A percentile compares a stretch with the other conserved stretches of the same genome.
phyloP scores from a whole-genome alignment of 805 yeast genomes.

The Schwanniomyces yamadae region DNA sequence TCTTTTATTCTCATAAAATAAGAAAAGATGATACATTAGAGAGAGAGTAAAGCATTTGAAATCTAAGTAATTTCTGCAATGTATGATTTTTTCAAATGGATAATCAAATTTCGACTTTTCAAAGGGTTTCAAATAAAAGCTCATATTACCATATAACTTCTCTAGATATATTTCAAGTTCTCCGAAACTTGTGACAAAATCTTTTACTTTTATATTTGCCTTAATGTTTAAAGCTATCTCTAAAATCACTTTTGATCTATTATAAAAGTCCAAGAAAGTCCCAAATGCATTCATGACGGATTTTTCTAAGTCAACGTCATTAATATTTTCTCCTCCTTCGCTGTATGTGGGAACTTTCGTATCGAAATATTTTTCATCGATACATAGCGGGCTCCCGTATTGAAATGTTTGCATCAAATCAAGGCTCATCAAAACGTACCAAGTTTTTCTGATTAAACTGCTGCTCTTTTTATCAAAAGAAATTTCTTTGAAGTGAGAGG shows the following conservation, averaged over 20 bases:
- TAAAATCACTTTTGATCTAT: slow-evolving; percentile 26
- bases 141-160: slow-evolving; percentile 27
- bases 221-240: slow-evolving; percentile 20
- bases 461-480: slow-evolving; percentile 18
- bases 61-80: slow-evolving; percentile 27
- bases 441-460: slow-evolving; percentile 35
- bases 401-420: slow-evolving; percentile 32
- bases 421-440: slow-evolving; percentile 30
- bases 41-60: slow-evolving; percentile 27
- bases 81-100: slow-evolving; percentile 23
- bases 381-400: slow-evolving; percentile 34
- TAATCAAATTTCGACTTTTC: slow-evolving; percentile 13
- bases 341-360: slow-evolving; percentile 26
- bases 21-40: slow-evolving; percentile 32
- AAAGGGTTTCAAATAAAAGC: slow-evolving; percentile 18
- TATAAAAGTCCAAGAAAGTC: slow-evolving; percentile 27
- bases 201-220: slow-evolving; percentile 14
- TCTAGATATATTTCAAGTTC: slow-evolving; percentile 36
- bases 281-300: slow-evolving; percentile 30
- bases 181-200: slow-evolving; percentile 21
- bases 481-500: slow-evolving; percentile 43
- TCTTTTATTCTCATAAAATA: slow-evolving; percentile 36
- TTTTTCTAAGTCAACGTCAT: slow-evolving; percentile 36
- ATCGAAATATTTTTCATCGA: slow-evolving; percentile 29
- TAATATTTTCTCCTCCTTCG: slow-evolving; percentile 36